These are phyloP conservation scores for Cruciata laevipes DNA, from an alignment of 257 asterid species.

Conservation along the genomic window DNA sequence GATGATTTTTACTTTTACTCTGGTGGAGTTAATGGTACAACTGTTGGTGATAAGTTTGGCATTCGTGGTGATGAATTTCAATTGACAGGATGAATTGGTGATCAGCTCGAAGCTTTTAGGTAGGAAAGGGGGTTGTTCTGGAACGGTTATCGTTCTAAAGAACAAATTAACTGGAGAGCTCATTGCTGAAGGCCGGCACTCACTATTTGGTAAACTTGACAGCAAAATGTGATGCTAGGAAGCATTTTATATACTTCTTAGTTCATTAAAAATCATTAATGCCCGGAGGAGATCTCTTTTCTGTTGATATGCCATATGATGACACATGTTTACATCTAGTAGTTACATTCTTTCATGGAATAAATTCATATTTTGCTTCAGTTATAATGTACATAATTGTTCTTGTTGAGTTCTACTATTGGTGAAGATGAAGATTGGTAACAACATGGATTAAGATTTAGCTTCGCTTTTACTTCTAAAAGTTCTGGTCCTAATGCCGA, in stretches of 20 bases:
- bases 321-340: constrained; percentile 3
- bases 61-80: constrained; percentile 13
- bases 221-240: constrained; percentile 54
- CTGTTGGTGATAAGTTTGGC: neutral
- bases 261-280: neutral
- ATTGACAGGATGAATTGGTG: constrained; percentile 77
- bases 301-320: neutral
- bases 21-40: neutral
- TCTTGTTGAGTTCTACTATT: neutral
- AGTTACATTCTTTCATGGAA: neutral
- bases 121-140: constrained; percentile 44
- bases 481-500: neutral
- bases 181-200: constrained; percentile 84
- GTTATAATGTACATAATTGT: neutral
- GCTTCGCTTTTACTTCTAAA: neutral
- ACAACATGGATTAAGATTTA: neutral
- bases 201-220: constrained; percentile 52
- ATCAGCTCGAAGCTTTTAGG: constrained; percentile 50
- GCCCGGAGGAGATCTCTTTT: neutral
- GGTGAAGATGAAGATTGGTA: neutral
- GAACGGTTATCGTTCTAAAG: constrained; percentile 53
- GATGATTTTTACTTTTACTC: neutral
- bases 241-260: neutral
- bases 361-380: neutral
- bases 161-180: constrained; percentile 67